Evolutionary conservation across 352 stramenopile genomes (phyloP).

Genomic region (Globisporangium nagaii): DNA sequence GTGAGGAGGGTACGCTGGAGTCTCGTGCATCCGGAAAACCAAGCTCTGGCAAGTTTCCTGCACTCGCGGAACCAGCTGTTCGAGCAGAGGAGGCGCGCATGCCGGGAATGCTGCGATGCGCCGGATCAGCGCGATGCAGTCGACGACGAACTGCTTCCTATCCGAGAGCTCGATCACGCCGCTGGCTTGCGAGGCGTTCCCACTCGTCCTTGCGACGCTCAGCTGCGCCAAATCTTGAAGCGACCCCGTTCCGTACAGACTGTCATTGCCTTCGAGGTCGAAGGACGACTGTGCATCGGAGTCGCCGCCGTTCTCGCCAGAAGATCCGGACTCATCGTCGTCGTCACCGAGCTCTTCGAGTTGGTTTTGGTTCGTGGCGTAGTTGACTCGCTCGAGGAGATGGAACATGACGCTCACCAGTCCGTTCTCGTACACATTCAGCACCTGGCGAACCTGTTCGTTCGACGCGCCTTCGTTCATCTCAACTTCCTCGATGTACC

Average conservation of each 20-base stretch:
- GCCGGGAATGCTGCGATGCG: conserved; percentile 58
- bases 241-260: conserved; percentile 43
- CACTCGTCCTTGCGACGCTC: conserved; percentile 34
- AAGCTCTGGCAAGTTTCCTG: conserved; percentile 32
- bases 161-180: conserved; percentile 56
- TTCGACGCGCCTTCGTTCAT: conserved; percentile 60
- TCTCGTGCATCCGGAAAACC: conserved; percentile 47
- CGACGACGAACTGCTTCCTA: conserved; percentile 65
- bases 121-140: conserved; percentile 65
- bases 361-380: conserved; percentile 56
- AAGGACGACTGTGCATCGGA: conserved; percentile 27
- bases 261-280: conserved; percentile 27
- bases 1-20: conserved; percentile 27
- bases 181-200: conserved; percentile 14
- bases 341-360: conserved; percentile 57
- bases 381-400: conserved; percentile 65
- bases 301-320: conserved; percentile 20
- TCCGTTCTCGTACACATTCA: conserved; percentile 64
- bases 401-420: conserved; percentile 75
- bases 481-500: conserved; percentile 75
- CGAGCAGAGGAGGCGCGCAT: conserved; percentile 45
- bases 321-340: conserved; percentile 19
- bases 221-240: conserved; percentile 70
- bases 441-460: conserved; percentile 33
- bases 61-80: conserved; percentile 43